Conservation (phyloP, 2,329 filamentous ascomycete species). For the Phoma herbarum region DNA sequence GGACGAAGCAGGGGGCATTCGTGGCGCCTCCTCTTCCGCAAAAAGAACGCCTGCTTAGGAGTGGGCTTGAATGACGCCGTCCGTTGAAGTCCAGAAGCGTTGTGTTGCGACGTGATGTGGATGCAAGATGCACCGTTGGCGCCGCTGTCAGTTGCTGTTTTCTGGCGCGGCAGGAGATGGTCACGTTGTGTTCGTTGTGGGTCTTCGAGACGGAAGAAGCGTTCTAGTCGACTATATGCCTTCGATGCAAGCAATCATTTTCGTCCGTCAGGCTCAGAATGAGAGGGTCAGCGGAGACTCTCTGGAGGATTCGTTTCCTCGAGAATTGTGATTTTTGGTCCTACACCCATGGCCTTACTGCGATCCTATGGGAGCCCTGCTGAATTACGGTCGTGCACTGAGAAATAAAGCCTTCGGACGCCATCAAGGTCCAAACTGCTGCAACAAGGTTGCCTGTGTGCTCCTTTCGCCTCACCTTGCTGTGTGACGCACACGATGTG, state of each 20-base stretch:
- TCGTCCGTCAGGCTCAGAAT: neutral
- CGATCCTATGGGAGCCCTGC: neutral
- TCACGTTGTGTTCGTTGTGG: neutral
- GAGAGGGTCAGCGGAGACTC: neutral
- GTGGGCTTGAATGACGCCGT: neutral
- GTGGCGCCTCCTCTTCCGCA: neutral
- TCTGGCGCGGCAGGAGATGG: neutral
- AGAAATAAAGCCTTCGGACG: too few relatives aligned
- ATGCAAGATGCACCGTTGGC: neutral
- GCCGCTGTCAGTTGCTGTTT: neutral
- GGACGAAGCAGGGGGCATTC: neutral
- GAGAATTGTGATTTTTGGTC: too few relatives aligned
- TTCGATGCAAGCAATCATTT: neutral
- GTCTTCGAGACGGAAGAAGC: neutral
- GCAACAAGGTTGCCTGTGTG: neutral
- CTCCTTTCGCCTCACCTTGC: conserved; percentile 2
- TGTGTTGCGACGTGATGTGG: neutral
- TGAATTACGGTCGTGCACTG: neutral
- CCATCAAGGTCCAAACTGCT: neutral
- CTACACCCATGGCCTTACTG: neutral
- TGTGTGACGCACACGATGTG: conserved; percentile 9
- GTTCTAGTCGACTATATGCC: neutral
- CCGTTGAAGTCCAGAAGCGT: neutral
- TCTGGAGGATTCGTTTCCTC: neutral
- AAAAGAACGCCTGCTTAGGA: neutral